Base-by-base conservation (phyloP, 495 filamentous ascomycete species). In the Bryoglossum gracile region DNA sequence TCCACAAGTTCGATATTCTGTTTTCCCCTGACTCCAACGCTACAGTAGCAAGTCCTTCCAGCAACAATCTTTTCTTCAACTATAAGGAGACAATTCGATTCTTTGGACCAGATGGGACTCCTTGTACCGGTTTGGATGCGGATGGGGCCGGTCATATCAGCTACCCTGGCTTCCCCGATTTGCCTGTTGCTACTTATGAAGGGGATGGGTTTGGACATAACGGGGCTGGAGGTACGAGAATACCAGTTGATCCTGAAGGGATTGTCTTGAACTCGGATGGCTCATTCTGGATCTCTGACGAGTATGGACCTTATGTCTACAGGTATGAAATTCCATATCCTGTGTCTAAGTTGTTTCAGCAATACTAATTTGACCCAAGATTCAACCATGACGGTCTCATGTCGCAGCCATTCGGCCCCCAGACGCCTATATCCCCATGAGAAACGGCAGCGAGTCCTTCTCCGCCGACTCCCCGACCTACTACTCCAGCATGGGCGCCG, bases 21-120 rank as follows among this genome's bases (percentile, higher is more conserved):
- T 74, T 86, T 48, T 75, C 68, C 0, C 74, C 75, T 1, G 56
- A 65, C 4, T 60, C 68, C 3, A 61, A 69, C 4, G 77, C 80
- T n/a, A 77, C 77, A 0, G 63, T 73, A 10, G 60, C 65, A 9
- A 68, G 70, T 3, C 82, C 84, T 0, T 78, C 82, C 0, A 62
- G 61, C 0, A 81, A 81, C 11, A 90, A 90, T 58, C 58, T 90
- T 6, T 54, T 69, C 18, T 70, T 89, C 56, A 69, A 62, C 24
- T 90, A 92, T 62, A 55, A 76, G 17, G 75, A 83, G 51, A 83
- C 84, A 3, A 78, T 87, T 55, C 72, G 83, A 3, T 73, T 90
- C 37, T 76, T 69, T 3, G 84, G 74, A 18, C 83, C 84, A 1
- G 71, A 80, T 48, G 84, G 83, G 1, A 73, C 71, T n/a, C 81